Evolutionary conservation across 352 stramenopile species (phyloP).

Genomic region (Pythium plurisporium): DNA sequence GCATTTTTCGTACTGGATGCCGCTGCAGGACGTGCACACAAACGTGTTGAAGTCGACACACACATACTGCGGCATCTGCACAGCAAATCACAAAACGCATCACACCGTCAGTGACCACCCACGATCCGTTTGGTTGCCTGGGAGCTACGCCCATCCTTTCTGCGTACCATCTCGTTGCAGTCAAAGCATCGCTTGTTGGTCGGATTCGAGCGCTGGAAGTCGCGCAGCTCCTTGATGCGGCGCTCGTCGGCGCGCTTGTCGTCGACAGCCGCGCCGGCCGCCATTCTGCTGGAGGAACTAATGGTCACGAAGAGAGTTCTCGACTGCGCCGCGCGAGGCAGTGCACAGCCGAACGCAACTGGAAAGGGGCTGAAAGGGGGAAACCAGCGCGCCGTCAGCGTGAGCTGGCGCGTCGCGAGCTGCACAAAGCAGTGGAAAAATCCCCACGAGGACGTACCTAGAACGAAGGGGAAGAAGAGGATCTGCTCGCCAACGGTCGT

Average conservation of each 20-base stretch:
- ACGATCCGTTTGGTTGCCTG: too few species aligned
- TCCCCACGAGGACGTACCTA: background rate
- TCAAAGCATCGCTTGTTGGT: constrained; percentile 86
- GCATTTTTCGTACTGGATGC: constrained; percentile 90
- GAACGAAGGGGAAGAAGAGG: background rate
- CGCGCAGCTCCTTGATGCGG: constrained; percentile 79
- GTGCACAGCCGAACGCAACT: too few species aligned
- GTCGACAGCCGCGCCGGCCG: constrained; percentile 30
- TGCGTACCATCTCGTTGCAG: constrained; percentile 85
- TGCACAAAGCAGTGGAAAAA: too few species aligned
- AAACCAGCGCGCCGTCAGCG: too few species aligned
- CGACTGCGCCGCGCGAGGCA: constrained; percentile 9
- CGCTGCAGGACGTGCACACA: constrained; percentile 91
- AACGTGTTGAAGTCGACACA: constrained; percentile 93
- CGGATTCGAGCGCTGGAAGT: constrained; percentile 73
- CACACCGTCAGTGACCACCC: background rate
- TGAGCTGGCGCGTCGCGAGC: too few species aligned
- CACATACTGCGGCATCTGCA: constrained; percentile 89
- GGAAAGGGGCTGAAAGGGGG: too few species aligned
- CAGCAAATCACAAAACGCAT: background rate
- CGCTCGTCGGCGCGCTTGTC: constrained; percentile 82
- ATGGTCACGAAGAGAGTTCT: constrained; percentile 13
- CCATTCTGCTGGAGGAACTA: constrained; percentile 27
- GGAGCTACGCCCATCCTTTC: too few species aligned
- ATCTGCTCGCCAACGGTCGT: background rate